Conservation (phyloP, 805 yeast species). For the Ogataea neopini region DNA sequence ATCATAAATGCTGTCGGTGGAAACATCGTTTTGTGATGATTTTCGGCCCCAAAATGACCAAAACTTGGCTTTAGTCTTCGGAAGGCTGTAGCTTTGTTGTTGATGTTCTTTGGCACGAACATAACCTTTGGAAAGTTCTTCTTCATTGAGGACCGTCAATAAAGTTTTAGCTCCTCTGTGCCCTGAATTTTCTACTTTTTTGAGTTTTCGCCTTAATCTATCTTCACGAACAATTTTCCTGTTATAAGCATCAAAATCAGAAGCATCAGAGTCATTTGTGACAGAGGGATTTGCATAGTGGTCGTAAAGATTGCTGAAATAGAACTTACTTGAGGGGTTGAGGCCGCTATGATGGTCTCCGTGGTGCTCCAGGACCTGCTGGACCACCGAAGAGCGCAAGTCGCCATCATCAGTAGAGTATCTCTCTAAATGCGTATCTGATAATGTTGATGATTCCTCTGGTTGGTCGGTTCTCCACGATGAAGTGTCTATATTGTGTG, state of each 20-base stretch:
- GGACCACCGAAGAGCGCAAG: constrained; percentile 26
- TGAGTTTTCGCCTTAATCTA: constrained; percentile 22
- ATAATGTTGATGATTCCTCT: background rate
- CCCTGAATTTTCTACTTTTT: constrained; percentile 11
- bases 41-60: constrained; percentile 3
- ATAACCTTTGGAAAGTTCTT: constrained; percentile 24
- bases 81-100: background rate
- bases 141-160: constrained; percentile 24
- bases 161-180: constrained; percentile 8
- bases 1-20: background rate
- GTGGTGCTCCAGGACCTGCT: constrained; percentile 25
- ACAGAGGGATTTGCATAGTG: constrained; percentile 10
- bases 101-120: constrained; percentile 9
- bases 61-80: background rate
- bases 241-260: constrained; percentile 35
- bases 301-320: constrained; percentile 29
- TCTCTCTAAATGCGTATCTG: background rate
- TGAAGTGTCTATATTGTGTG: background rate
- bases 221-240: constrained; percentile 29
- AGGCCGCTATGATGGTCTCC: constrained; percentile 5
- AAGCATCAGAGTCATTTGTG: background rate
- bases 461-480: background rate
- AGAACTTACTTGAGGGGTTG: constrained; percentile 15
- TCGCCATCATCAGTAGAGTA: constrained; percentile 9
- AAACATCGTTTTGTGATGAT: background rate